These are phyloP conservation scores for Euphorbia tirucalli DNA, from an alignment of 345 rosid species.

Conservation along the genomic window DNA sequence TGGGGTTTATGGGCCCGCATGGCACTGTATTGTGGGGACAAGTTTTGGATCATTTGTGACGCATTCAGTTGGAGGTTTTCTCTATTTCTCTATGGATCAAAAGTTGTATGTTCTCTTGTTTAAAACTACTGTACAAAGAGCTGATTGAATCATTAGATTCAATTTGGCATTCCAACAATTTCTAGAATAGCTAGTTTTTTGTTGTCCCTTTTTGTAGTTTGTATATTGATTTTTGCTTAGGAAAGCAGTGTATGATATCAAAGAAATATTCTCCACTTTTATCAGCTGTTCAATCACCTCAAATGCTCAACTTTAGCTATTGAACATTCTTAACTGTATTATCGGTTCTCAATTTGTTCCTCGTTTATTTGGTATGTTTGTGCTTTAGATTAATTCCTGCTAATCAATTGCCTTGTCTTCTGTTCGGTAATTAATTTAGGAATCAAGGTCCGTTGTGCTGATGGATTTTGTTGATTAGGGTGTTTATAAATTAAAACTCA, in stretches of 20 bases:
- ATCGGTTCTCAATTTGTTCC: no score
- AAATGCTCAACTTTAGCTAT: neutral
- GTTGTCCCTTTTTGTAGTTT: conserved; percentile 14
- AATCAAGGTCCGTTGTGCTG: no score
- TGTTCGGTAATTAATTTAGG: no score
- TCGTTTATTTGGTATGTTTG: no score
- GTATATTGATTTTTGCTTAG: conserved; percentile 25
- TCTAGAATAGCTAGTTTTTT: conserved; percentile 13
- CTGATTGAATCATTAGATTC: conserved; percentile 40
- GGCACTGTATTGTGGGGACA: conserved; percentile 67
- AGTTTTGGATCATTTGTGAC: conserved; percentile 66
- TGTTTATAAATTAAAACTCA: no score
- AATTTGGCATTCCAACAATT: conserved; percentile 16
- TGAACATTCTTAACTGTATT: no score
- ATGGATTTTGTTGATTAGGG: no score
- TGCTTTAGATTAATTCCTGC: no score
- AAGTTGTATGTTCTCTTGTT: conserved; percentile 54
- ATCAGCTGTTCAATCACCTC: neutral
- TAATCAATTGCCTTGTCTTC: no score
- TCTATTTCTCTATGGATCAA: conserved; percentile 57
- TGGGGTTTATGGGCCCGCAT: conserved; percentile 57
- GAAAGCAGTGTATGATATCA: conserved; percentile 23
- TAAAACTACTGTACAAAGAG: conserved; percentile 58
- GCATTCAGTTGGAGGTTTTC: conserved; percentile 58
- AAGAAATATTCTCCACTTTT: neutral